Evolutionary conservation across 2,329 filamentous ascomycete species (phyloP), one percentile per base, ranked within the genome.

Genomic region (Colletotrichum aenigma): DNA sequence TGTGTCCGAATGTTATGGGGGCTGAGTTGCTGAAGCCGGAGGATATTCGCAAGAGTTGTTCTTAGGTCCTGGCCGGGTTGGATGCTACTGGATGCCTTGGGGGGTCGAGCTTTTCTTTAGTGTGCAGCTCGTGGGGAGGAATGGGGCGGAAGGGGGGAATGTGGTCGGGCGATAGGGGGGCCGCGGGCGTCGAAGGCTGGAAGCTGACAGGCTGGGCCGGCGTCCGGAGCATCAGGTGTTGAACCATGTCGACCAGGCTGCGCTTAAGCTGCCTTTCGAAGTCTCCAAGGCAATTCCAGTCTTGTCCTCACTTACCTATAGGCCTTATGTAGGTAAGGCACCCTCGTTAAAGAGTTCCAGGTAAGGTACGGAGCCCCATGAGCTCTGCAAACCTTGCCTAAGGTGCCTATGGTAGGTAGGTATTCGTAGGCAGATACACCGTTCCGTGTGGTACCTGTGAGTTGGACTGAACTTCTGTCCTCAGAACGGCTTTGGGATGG

Each of bases 81-180:
- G 64, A 70, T 70, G 43, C 62, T 38, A 69, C 68, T 71, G 66
- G 36, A 68, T 65, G 72, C 34, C 52, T 61, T 52, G 71, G 67
- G 55, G 55, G 67, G 67, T 76, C 56, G 71, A 78, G 76, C 76
- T 78, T 78, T 78, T 78, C 76, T 77, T 66, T 77, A 75, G 71
- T 77, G 75, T 69, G 76, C 65, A 60, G 66, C 69, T 76, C 71
- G 76, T 67, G 69, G 77, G 72, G 67, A 68, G 70, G 69, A 43
- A 74, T 68, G 76, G 76, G 71, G 73, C 76, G 67, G 70, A 66
- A 66, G 64, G 56, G 70, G 75, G 64, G 61, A 69, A 68, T 43
- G 56, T 52, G 43, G 43, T 77, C 58, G 55, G 71, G 68, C 74
- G 55, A 77, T 71, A 75, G 66, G 70, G 76, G 75, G 72, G 36